Percentiles rank a stretch among this genome's conserved stretches.
These are phyloP conservation scores for Paracoccidioides brasiliensis DNA, from an alignment of 2,329 filamentous ascomycete genomes.

Conservation along the genomic window DNA sequence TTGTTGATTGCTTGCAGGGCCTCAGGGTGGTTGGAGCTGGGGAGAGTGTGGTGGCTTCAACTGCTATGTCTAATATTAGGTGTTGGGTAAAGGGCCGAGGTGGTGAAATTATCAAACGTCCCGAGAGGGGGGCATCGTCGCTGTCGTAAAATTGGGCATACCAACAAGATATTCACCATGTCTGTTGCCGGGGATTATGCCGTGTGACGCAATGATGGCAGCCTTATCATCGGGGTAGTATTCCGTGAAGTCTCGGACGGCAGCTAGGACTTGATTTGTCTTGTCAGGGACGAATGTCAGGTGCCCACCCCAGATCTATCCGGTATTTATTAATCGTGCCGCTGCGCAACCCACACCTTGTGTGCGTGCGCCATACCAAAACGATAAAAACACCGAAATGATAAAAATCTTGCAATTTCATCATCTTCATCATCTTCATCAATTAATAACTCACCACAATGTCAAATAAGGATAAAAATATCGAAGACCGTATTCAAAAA, in stretches of 20 bases:
- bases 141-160: slow-evolving; percentile 53
- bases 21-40: slow-evolving; percentile 17
- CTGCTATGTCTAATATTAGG: slow-evolving; percentile 29
- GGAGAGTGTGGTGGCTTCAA: slow-evolving; percentile 26
- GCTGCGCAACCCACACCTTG: too few relatives aligned
- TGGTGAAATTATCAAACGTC: slow-evolving; percentile 45
- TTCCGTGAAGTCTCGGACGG: slow-evolving; percentile 24
- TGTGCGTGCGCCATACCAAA: too few relatives aligned
- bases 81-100: slow-evolving; percentile 33
- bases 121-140: slow-evolving; percentile 40
- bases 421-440: too few relatives aligned
- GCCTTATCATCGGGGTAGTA: slow-evolving; percentile 48
- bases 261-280: slow-evolving; percentile 23
- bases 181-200: slow-evolving; percentile 21
- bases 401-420: too few relatives aligned
- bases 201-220: slow-evolving; percentile 45
- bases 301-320: slow-evolving; percentile 36
- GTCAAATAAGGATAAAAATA: too few relatives aligned
- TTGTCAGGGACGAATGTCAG: slow-evolving; percentile 27
- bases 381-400: too few relatives aligned
- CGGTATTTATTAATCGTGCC: too few relatives aligned
- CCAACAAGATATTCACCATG: slow-evolving; percentile 41
- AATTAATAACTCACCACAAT: too few relatives aligned
- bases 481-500: too few relatives aligned
- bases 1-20: slow-evolving; percentile 23